Conservation (phyloP, 1,139 yeast species). For the Saccharomyces hybrid region DNA sequence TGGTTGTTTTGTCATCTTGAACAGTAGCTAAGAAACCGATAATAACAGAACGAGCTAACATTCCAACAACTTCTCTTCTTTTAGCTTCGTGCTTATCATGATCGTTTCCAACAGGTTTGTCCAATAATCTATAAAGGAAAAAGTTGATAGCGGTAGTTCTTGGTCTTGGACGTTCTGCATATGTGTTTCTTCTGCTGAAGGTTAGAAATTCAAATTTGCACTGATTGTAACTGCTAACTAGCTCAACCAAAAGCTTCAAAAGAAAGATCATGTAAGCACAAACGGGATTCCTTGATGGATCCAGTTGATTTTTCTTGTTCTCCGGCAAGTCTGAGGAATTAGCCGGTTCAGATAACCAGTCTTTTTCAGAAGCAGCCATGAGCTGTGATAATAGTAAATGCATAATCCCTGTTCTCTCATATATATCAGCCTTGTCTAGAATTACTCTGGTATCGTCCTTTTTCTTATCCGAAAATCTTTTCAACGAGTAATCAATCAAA, state of each 20-base stretch:
- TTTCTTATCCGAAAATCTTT: conserved; percentile 26
- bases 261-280: conserved; percentile 64
- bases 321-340: conserved; percentile 18
- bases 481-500: conserved; percentile 22
- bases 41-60: conserved; percentile 39
- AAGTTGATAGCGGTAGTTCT: conserved; percentile 71
- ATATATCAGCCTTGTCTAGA: conserved; percentile 8
- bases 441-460: conserved; percentile 37
- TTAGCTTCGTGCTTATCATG: conserved; percentile 30
- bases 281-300: conserved; percentile 39
- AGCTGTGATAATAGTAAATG: conserved; percentile 56
- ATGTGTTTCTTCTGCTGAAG: conserved; percentile 51
- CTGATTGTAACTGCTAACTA: conserved; percentile 69
- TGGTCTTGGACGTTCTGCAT: conserved; percentile 44
- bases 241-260: conserved; percentile 60
- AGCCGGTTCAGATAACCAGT: conserved; percentile 41
- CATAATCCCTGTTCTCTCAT: conserved; percentile 49
- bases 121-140: conserved; percentile 67
- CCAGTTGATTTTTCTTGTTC: conserved; percentile 29
- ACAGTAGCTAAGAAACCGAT: conserved; percentile 55
- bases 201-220: conserved; percentile 78
- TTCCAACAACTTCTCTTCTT: conserved; percentile 34
- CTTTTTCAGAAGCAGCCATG: conserved; percentile 47
- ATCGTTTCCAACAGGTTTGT: conserved; percentile 41
- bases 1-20: conserved; percentile 36